Evolutionary conservation across 371 early-diverging fungal genomes (phyloP).

Genomic region (Mucor circinelloides): DNA sequence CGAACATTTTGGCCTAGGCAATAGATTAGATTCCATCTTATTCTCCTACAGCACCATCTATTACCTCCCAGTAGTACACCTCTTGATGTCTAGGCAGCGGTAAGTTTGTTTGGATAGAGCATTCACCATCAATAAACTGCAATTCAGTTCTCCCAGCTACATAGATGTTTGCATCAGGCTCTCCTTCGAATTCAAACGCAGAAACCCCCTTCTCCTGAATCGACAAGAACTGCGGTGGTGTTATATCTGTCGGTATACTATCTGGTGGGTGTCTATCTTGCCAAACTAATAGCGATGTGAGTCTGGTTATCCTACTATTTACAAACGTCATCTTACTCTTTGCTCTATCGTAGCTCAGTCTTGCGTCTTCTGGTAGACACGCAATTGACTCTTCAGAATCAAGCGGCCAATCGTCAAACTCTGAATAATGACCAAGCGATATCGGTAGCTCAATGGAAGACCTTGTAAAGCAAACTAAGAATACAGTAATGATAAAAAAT

Average conservation of each 20-base stretch:
- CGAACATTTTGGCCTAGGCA: constrained; percentile 68
- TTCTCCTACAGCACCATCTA: background rate
- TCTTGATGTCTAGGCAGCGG: constrained; percentile 81
- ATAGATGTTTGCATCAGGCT: constrained; percentile 65
- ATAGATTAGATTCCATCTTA: background rate
- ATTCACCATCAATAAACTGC: constrained; percentile 72
- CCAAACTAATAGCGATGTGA: constrained; percentile 23
- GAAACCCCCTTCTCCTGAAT: constrained; percentile 86
- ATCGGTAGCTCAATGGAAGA: constrained; percentile 38
- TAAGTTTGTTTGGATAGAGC: constrained; percentile 82
- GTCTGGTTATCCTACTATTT: background rate
- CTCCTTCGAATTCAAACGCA: constrained; percentile 83
- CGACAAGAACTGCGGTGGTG: constrained; percentile 59
- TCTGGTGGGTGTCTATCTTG: constrained; percentile 67
- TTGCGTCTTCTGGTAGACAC: constrained; percentile 44
- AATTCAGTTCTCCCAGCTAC: constrained; percentile 80
- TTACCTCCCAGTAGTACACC: constrained; percentile 72
- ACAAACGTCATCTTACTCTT: constrained; percentile 25
- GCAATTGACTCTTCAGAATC: constrained; percentile 45
- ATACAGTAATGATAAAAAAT: constrained; percentile 33
- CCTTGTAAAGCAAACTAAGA: constrained; percentile 44
- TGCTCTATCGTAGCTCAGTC: constrained; percentile 50
- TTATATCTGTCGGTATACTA: constrained; percentile 66
- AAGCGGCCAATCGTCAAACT: constrained; percentile 39
- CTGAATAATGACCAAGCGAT: constrained; percentile 25